Conservation (phyloP, 2,329 filamentous ascomycete species). For the Arthroderma sp. region DNA sequence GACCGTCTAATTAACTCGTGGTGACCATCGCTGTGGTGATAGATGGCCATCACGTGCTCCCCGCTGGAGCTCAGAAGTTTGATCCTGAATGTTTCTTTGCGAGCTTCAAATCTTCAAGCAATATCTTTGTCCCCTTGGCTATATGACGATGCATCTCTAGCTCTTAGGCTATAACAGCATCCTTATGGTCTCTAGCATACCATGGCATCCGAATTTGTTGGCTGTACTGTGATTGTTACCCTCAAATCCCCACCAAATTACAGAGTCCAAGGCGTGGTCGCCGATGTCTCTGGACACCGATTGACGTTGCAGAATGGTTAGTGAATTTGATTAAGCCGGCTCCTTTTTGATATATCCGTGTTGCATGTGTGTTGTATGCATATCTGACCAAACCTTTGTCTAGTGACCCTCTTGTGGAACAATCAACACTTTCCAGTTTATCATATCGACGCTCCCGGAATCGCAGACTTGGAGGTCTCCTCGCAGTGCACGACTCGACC, state of each 20-base stretch:
- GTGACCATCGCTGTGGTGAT: no score
- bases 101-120: no score
- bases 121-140: no score
- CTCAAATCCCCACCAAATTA: constrained; percentile 52
- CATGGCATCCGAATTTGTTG: constrained; percentile 61
- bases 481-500: constrained; percentile 11
- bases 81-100: no score
- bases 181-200: constrained; percentile 7
- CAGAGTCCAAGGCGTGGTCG: constrained; percentile 56
- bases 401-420: constrained; percentile 37
- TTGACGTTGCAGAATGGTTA: constrained; percentile 60
- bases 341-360: not conserved
- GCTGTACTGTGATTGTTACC: constrained; percentile 61
- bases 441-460: constrained; percentile 43
- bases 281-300: constrained; percentile 54
- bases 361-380: not conserved
- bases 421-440: constrained; percentile 41
- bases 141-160: no score
- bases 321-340: constrained; percentile 10
- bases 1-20: no score
- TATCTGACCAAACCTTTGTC: constrained; percentile 22
- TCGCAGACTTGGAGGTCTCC: constrained; percentile 46
- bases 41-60: no score
- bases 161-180: no score
- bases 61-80: no score